Conservation (phyloP, 352 stramenopile species). For the Plasmopara halstedii region DNA sequence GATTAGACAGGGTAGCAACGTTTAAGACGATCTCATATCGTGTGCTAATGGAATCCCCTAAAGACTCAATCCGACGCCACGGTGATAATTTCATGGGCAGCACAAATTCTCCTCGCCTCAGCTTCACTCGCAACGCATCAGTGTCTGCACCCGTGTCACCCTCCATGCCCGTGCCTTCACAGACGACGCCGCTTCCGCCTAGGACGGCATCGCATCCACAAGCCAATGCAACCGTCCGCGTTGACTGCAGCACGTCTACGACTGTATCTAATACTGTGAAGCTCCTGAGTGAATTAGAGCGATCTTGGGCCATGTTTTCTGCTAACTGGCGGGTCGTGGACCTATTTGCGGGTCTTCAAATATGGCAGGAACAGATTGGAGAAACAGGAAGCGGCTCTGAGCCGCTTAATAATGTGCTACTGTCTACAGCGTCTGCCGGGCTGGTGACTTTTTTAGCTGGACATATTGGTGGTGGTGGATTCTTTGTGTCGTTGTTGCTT, state of each 20-base stretch:
- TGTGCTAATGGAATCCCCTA: slow-evolving; percentile 9
- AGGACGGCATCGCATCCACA: slow-evolving; percentile 10
- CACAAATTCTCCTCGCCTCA: slow-evolving; percentile 13
- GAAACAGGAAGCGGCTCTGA: slow-evolving; percentile 14
- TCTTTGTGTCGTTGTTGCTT: slow-evolving; percentile 41
- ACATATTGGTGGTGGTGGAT: slow-evolving; percentile 53
- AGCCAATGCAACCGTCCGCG: slow-evolving; percentile 2
- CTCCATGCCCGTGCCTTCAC: slow-evolving; percentile 2
- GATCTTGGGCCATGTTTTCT: slow-evolving; percentile 65
- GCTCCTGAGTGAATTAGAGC: slow-evolving; percentile 63
- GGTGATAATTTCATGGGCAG: slow-evolving; percentile 1
- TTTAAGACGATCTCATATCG: background rate
- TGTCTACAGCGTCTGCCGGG: slow-evolving; percentile 44
- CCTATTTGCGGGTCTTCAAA: slow-evolving; percentile 57
- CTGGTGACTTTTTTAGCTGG: slow-evolving; percentile 58
- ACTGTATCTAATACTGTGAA: slow-evolving; percentile 50
- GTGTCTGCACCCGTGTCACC: slow-evolving; percentile 3
- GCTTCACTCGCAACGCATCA: slow-evolving; percentile 1
- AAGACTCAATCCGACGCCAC: slow-evolving; percentile 5
- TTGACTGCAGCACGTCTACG: slow-evolving; percentile 9
- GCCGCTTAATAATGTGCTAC: slow-evolving; percentile 49
- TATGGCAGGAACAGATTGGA: slow-evolving; percentile 46
- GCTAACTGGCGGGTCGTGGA: slow-evolving; percentile 59
- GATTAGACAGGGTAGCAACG: background rate
- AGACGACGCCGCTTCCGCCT: slow-evolving; percentile 3